phyloP scores from a whole-genome alignment of 2,329 filamentous ascomycete genomes.

The Albifimbria verrucaria region DNA sequence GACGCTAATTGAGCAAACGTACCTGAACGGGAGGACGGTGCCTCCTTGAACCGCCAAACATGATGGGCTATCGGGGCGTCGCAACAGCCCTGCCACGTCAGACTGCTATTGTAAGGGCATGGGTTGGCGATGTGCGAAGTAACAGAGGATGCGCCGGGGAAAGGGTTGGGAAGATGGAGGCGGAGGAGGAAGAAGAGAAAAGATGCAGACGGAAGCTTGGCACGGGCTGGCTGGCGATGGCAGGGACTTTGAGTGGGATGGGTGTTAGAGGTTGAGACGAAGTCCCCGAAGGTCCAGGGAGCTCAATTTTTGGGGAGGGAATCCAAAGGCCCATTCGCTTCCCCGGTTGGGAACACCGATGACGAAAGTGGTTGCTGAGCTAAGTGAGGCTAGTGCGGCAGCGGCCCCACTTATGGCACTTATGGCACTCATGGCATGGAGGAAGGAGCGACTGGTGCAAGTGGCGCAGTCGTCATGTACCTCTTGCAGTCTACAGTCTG shows the following conservation, averaged over 20 bases:
- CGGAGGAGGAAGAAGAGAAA: not conserved
- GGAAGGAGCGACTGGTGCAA: too few species aligned
- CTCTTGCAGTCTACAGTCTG: too few species aligned
- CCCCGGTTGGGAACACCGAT: not conserved
- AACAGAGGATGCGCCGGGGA: slow-evolving; percentile 16
- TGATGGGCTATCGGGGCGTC: slow-evolving; percentile 17
- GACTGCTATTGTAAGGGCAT: not conserved
- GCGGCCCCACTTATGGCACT: too few species aligned
- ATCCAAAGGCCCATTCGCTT: too few species aligned
- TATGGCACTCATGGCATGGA: too few species aligned
- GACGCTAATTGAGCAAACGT: slow-evolving; percentile 28
- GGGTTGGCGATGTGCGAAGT: too few species aligned
- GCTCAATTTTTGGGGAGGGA: not conserved
- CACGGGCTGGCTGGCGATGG: not conserved
- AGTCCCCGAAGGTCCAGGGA: not conserved
- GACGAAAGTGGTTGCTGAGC: not conserved
- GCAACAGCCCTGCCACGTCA: not conserved
- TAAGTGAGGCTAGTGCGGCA: not conserved
- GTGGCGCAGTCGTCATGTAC: too few species aligned
- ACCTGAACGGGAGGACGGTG: slow-evolving; percentile 47
- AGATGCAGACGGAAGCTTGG: not conserved
- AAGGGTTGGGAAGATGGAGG: too few species aligned
- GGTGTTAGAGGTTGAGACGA: not conserved
- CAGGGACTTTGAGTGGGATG: not conserved
- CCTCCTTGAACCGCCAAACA: slow-evolving; percentile 51